phyloP scores from a whole-genome alignment of 768 basidiomycete genomes.

The Galerina marginata region DNA sequence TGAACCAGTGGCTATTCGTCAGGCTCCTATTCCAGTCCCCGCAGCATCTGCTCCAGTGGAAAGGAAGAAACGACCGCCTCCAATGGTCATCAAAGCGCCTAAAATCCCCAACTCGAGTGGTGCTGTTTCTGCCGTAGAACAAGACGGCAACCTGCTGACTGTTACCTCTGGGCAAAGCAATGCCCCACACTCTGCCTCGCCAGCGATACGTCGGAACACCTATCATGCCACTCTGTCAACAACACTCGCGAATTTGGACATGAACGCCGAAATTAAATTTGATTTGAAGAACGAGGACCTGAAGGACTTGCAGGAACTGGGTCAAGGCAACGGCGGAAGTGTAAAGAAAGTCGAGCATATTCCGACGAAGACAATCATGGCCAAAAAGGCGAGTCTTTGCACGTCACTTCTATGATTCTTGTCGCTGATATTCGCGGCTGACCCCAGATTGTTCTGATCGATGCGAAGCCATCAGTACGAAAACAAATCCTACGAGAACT shows the following conservation, averaged over 20 bases:
- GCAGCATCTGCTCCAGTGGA: slow-evolving; percentile 46
- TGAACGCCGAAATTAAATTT: slow-evolving; percentile 84
- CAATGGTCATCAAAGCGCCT: slow-evolving; percentile 81
- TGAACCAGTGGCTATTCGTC: slow-evolving; percentile 52
- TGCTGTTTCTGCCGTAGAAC: slow-evolving; percentile 43
- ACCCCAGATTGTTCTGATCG: slow-evolving; percentile 88
- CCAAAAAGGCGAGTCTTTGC: slow-evolving; percentile 80
- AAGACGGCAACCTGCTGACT: slow-evolving; percentile 51
- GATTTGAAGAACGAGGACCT: slow-evolving; percentile 90
- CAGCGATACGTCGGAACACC: slow-evolving; percentile 64
- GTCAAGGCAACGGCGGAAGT: slow-evolving; percentile 96
- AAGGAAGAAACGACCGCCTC: slow-evolving; percentile 77
- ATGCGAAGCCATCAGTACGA: slow-evolving; percentile 93
- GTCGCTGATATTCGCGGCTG: slow-evolving; percentile 4
- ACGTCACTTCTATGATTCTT: not conserved
- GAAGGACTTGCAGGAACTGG: slow-evolving; percentile 88
- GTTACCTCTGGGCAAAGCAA: slow-evolving; percentile 53
- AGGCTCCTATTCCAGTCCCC: slow-evolving; percentile 39
- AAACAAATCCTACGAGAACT: slow-evolving; percentile 98
- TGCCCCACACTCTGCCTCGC: slow-evolving; percentile 59
- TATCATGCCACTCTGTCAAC: slow-evolving; percentile 83
- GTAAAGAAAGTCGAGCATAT: slow-evolving; percentile 95
- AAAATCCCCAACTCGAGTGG: slow-evolving; percentile 56
- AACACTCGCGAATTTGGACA: slow-evolving; percentile 85
- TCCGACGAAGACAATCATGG: slow-evolving; percentile 93